Evolutionary conservation across 2,329 filamentous ascomycete genomes (phyloP), one percentile per base, ranked within the genome.

Genomic region (Neopestalotiopsis clavispora): DNA sequence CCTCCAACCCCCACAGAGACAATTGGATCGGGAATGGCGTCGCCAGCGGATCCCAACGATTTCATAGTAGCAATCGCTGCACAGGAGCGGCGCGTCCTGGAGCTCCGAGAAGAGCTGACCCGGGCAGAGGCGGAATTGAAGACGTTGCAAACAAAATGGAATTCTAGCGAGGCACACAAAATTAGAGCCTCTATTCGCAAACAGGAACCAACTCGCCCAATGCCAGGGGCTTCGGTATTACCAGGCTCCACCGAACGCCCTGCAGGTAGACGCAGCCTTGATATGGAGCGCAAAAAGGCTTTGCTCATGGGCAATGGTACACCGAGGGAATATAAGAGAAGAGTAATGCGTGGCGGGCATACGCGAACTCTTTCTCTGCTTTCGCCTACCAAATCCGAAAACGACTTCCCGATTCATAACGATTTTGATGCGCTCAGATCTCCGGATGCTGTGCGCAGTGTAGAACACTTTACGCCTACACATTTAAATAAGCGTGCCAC

Each of bases 11-110:
- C 88, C 30, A 81, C 57, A 84, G 88, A 61, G 80, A 81, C 2
- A n/a, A 52, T 68, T 30, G 67, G 64, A 12, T 81, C 84, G 0
- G 77, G 74, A 7, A 67, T 83, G 34, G 75, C 79, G 56, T 84
- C 84, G 1, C 86, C 86, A 1, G 80, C 83, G 49, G 89, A 91
- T 70, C 84, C 89, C 65, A 87, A 86, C 75, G 86, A 91, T 65
- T 93, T 98, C 75, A 90, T 99, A 72, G 95, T 94, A 70, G 92
- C 95, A 68, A 92, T 99, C 75, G 96, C 96, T 59, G 91, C 94
- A 14, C 95, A 98, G 81, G 96, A 99, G 82, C 88, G 96, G 68
- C 91, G 90, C 73, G 95, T 99, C 1, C 83, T 99, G 68, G 96
- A 98, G 81, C 84, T 99, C 66, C 92, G 91, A 69, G 96, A 99